Evolutionary conservation across 2,329 filamentous ascomycete species (phyloP).

Genomic region (Graphium sp.): DNA sequence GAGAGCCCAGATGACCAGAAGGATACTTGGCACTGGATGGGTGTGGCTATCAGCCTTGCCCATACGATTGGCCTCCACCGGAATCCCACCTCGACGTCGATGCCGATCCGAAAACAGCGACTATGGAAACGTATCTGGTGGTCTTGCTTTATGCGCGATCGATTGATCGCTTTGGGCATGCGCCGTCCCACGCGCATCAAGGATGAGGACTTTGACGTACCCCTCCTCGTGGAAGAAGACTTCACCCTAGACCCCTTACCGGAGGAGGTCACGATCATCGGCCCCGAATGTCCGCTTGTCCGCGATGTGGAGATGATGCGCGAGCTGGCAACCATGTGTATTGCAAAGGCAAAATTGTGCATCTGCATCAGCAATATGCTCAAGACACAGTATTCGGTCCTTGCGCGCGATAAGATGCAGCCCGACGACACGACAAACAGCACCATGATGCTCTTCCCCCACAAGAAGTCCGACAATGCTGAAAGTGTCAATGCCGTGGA

Average conservation of each 20-base stretch:
- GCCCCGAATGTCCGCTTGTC: slow-evolving; percentile 1
- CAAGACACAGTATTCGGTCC: slow-evolving; percentile 53
- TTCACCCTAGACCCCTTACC: slow-evolving; percentile 37
- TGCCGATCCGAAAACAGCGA: slow-evolving; percentile 36
- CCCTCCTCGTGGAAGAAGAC: slow-evolving; percentile 47
- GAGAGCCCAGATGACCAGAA: slow-evolving; percentile 55
- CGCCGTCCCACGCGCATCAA: slow-evolving; percentile 50
- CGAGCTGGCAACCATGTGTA: slow-evolving; percentile 39
- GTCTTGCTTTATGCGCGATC: slow-evolving; percentile 52
- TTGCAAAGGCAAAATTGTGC: slow-evolving; percentile 49
- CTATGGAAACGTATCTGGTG: slow-evolving; percentile 58
- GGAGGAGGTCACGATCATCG: not conserved
- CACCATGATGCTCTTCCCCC: slow-evolving; percentile 75
- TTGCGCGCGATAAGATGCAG: slow-evolving; percentile 67
- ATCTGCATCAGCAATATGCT: slow-evolving; percentile 49
- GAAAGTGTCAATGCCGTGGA: slow-evolving; percentile 69
- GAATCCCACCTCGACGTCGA: slow-evolving; percentile 43
- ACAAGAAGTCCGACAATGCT: slow-evolving; percentile 74
- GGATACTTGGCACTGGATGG: slow-evolving; percentile 59
- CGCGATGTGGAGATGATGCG: slow-evolving; percentile 23
- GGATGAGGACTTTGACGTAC: slow-evolving; percentile 49
- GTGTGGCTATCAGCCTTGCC: slow-evolving; percentile 48
- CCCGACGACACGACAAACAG: slow-evolving; percentile 62
- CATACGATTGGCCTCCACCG: slow-evolving; percentile 53
- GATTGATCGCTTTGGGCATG: slow-evolving; percentile 51